Base-by-base conservation (phyloP, 768 basidiomycete species). In the Tricholoma sp. region DNA sequence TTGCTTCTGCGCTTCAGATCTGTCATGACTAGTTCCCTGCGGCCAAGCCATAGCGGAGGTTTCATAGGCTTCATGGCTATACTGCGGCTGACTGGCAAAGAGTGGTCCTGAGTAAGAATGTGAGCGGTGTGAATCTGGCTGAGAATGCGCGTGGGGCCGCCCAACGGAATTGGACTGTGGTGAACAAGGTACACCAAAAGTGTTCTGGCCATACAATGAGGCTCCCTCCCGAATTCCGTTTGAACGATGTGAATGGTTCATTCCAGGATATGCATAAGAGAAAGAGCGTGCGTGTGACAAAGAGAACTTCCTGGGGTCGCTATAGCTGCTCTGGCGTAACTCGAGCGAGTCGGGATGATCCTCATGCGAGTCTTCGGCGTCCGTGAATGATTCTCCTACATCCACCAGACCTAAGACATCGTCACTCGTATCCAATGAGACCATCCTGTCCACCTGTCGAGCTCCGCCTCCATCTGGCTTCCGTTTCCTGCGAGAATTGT, bases 401-500 rank as follows among this genome's bases (percentile, higher is more conserved):
- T 76, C 74, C 36, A 70, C 68, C 34, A 61, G 62, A 15, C 60
- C 66, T 3, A 57, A 55, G 33, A 63, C 53, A 36, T 76, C 75
- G 29, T 75, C 75, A 8, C 64, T 62, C 32, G 61, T 54, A 55
- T 72, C 72, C 18, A 59, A 59, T 6, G 68, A 58, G 50, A 67
- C 61, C 2, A 61, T 63, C 39, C 63, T 68, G 53, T 75, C 76
- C 28, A 63, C 59, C 9, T 69, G 54, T 45, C 68, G 64, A 41
- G 61, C 59, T 11, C 66, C 57, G 17, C 66, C 53, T 15, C 61
- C 60, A 45, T 78, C 75, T 24, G 75, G 65, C 56, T 76, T 76
- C 51, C 80, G 72, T 36, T 74, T 71, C 62, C 83, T 88, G 63
- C 91, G 84, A 54, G 88, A 88, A 68, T 94, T 91, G 74, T 94